These are phyloP conservation scores for Quercus dentata DNA, from an alignment of 306 rosid genomes.

Conservation along the genomic window DNA sequence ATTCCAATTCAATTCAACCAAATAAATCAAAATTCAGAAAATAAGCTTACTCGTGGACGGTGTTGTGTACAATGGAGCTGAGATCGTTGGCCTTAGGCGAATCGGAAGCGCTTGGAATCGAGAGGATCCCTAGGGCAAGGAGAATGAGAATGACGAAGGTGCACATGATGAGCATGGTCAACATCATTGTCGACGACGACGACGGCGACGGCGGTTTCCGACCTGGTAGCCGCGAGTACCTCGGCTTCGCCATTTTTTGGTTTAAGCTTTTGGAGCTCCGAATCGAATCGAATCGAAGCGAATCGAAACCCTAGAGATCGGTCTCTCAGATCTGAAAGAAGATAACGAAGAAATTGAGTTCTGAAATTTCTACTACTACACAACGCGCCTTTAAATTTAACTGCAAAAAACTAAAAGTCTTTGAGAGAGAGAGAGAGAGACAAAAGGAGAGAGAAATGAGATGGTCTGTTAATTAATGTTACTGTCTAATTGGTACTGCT, in stretches of 20 bases:
- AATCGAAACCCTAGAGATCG: slow-evolving; percentile 10
- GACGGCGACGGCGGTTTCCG: slow-evolving; percentile 54
- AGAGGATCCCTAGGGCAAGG: slow-evolving; percentile 85
- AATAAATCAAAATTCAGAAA: not conserved
- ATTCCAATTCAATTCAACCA: too few relatives aligned
- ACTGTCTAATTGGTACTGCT: too few relatives aligned
- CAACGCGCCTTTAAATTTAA: not conserved
- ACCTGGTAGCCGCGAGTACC: slow-evolving; percentile 53
- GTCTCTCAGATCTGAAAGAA: not conserved
- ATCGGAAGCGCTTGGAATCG: slow-evolving; percentile 60
- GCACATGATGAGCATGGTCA: slow-evolving; percentile 62
- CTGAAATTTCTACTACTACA: too few relatives aligned
- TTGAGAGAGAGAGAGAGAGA: not conserved
- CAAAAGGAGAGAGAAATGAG: not conserved
- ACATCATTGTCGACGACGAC: slow-evolving; percentile 46
- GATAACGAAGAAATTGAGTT: too few relatives aligned
- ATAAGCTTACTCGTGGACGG: slow-evolving; percentile 31
- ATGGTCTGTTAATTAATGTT: too few relatives aligned
- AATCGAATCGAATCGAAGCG: not conserved
- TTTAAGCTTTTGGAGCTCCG: not conserved
- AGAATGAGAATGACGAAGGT: slow-evolving; percentile 81
- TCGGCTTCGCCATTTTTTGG: slow-evolving; percentile 58
- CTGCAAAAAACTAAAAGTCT: not conserved
- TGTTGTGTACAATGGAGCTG: slow-evolving; percentile 61
- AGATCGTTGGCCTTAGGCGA: slow-evolving; percentile 78